Conservation (phyloP, 257 asterid genomes). For the Coffea canephora region DNA sequence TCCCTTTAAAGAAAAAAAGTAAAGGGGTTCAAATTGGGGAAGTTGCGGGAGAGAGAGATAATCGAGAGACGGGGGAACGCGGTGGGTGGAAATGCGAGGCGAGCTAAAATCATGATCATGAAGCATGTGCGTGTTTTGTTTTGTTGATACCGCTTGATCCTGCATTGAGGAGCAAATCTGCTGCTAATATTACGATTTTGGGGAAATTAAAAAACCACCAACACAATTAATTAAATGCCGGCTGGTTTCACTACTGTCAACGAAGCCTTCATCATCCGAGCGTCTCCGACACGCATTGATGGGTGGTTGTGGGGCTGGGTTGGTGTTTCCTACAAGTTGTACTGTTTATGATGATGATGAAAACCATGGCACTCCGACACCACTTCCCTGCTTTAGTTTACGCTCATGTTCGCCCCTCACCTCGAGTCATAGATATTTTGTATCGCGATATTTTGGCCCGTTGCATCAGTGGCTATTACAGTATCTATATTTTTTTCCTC, state of each 20-base stretch:
- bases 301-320: neutral
- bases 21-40: neutral
- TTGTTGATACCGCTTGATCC: neutral
- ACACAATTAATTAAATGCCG: no score
- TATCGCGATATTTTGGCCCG: constrained; percentile 3
- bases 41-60: neutral
- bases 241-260: no score
- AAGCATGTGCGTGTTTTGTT: neutral
- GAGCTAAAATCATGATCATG: neutral
- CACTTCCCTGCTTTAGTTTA: constrained; percentile 1
- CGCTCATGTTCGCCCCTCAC: neutral
- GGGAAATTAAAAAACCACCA: neutral
- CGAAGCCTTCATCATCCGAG: neutral
- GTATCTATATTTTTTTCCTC: no score
- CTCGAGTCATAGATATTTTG: neutral
- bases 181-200: neutral
- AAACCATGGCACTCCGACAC: constrained; percentile 6
- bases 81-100: neutral
- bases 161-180: neutral
- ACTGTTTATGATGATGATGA: constrained; percentile 1
- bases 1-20: no score
- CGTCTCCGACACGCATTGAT: neutral
- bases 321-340: neutral
- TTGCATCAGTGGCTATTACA: neutral
- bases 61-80: neutral